Evolutionary conservation across 768 basidiomycete species (phyloP).

Genomic region (Russula virescens): DNA sequence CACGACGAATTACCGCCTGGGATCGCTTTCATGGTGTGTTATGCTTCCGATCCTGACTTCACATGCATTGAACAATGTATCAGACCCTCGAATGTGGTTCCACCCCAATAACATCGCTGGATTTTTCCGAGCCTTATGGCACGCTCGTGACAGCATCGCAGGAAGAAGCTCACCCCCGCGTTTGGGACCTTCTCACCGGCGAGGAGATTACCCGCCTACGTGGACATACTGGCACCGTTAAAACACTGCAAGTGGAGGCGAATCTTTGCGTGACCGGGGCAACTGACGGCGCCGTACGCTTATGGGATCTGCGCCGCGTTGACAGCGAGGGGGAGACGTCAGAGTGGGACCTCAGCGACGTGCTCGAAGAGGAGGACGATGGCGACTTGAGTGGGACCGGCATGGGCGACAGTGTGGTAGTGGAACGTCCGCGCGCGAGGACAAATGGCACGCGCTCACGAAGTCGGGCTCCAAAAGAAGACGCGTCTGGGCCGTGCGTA

Average conservation of each 20-base stretch:
- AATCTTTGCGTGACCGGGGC: conserved; percentile 87
- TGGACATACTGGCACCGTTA: conserved; percentile 78
- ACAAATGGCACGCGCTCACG: conserved; percentile 34
- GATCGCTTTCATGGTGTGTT: conserved; percentile 89
- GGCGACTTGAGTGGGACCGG: conserved; percentile 29
- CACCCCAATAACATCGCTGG: conserved; percentile 79
- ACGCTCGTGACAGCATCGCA: conserved; percentile 83
- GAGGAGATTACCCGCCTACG: conserved; percentile 78
- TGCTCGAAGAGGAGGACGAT: conserved; percentile 54
- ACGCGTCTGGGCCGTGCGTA: conserved; percentile 50
- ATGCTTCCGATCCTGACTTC: background rate
- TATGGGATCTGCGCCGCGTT: conserved; percentile 89
- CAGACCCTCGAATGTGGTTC: conserved; percentile 81
- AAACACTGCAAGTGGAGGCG: conserved; percentile 90
- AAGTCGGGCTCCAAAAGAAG: conserved; percentile 25
- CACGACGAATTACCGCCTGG: conserved; percentile 93
- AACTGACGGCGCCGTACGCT: conserved; percentile 72
- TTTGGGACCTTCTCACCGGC: conserved; percentile 93
- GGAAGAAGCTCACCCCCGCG: conserved; percentile 80
- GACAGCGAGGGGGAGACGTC: conserved; percentile 62
- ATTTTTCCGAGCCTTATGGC: conserved; percentile 96
- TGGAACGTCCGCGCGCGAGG: conserved; percentile 35
- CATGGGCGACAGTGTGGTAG: conserved; percentile 30
- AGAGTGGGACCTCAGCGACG: conserved; percentile 53
- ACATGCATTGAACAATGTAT: conserved; percentile 15